phyloP scores from a whole-genome alignment of 352 stramenopile genomes.

The Phytophthora aleatoria region DNA sequence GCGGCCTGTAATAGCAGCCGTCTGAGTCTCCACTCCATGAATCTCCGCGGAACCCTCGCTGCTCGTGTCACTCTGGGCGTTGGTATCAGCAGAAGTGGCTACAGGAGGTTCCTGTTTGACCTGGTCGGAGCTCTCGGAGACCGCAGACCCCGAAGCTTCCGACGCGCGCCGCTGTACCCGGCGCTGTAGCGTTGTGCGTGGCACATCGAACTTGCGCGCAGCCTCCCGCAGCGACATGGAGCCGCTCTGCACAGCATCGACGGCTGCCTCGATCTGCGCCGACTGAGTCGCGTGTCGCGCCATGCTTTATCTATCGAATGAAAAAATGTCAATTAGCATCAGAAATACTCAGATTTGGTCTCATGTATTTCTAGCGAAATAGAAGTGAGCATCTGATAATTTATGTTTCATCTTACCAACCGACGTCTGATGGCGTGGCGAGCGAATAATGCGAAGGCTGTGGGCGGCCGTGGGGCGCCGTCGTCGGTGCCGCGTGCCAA shows the following conservation, averaged over 20 bases:
- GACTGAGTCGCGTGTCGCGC: conserved; percentile 19
- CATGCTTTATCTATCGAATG: conserved; percentile 16
- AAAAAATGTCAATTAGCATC: conserved; percentile 1
- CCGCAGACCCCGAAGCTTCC: conserved; percentile 12
- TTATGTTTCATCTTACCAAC: conserved; percentile 10
- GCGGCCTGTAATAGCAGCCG: conserved; percentile 21
- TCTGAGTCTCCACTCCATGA: not conserved
- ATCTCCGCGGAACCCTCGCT: conserved; percentile 17
- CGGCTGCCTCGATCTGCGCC: conserved; percentile 53
- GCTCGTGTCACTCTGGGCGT: conserved; percentile 27
- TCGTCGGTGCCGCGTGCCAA: conserved; percentile 39
- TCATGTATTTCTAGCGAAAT: not conserved
- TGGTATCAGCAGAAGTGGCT: conserved; percentile 5
- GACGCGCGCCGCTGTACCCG: conserved; percentile 40
- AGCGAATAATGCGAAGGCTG: conserved; percentile 25
- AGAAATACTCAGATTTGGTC: conserved; percentile 4
- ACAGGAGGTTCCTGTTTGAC: conserved; percentile 12
- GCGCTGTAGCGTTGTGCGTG: conserved; percentile 79
- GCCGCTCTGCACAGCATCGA: conserved; percentile 56
- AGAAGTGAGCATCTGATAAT: conserved; percentile 24
- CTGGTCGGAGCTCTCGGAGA: conserved; percentile 5
- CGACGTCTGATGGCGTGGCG: conserved; percentile 38
- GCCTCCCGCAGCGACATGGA: conserved; percentile 78
- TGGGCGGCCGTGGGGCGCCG: conserved; percentile 11
- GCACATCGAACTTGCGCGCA: conserved; percentile 68